Percentiles rank a stretch among this genome's conserved stretches.
Conservation (phyloP, 495 filamentous ascomycete genomes). For the Penicillium longicatenatum region DNA sequence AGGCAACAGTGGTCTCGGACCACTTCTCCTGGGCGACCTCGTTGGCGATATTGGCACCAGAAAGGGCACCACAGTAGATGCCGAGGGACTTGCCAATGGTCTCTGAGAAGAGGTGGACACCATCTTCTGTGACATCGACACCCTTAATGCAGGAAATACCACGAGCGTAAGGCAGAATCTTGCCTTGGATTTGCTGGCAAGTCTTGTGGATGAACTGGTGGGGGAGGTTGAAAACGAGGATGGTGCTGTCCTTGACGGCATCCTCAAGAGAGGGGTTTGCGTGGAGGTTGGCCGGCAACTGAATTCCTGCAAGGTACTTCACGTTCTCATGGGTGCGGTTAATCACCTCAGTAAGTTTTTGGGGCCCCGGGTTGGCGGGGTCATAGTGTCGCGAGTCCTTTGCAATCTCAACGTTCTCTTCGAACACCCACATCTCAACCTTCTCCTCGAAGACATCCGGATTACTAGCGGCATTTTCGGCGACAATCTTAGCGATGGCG, state of each 20-base stretch:
- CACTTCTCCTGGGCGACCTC: constrained; percentile 95
- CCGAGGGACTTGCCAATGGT: constrained; percentile 84
- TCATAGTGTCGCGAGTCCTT: constrained; percentile 63
- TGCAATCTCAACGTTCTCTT: constrained; percentile 80
- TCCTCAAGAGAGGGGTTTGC: constrained; percentile 87
- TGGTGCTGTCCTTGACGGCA: constrained; percentile 76
- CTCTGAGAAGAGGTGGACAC: constrained; percentile 89
- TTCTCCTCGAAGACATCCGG: constrained; percentile 78
- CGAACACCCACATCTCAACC: constrained; percentile 97
- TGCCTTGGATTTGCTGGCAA: constrained; percentile 80
- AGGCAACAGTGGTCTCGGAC: constrained; percentile 95
- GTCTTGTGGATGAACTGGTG: constrained; percentile 95
- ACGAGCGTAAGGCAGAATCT: constrained; percentile 88
- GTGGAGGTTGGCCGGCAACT: constrained; percentile 81
- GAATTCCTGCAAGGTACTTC: constrained; percentile 89
- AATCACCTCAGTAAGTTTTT: constrained; percentile 89
- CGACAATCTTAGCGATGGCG: constrained; percentile 94
- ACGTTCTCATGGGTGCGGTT: constrained; percentile 93
- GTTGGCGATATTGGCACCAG: constrained; percentile 93
- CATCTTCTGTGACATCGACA: constrained; percentile 81
- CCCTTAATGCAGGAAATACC: constrained; percentile 99
- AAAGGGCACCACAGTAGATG: constrained; percentile 97
- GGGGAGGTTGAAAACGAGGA: constrained; percentile 95
- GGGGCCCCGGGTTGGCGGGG: constrained; percentile 58
- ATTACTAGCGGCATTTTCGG: constrained; percentile 82